Evolutionary conservation across 164 flowering plant genomes (phyloP).

Genomic region (Umbilicus rupestris): DNA sequence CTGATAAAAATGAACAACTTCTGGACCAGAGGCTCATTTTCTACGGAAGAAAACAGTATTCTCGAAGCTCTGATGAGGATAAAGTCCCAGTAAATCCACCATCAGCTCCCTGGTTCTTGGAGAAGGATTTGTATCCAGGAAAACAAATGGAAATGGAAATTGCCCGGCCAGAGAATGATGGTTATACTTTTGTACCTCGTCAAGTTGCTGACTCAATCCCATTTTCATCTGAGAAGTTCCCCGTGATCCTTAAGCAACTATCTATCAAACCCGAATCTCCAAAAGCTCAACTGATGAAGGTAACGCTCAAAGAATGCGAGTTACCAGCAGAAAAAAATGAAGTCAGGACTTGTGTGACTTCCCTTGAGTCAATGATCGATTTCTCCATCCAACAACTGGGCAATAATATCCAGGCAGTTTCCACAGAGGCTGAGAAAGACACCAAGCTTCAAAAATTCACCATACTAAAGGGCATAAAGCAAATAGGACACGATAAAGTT

Average conservation of each 20-base stretch:
- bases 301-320: conserved; percentile 34
- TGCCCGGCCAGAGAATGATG: conserved; percentile 13
- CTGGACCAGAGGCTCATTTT: conserved; percentile 13
- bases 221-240: conserved; percentile 27
- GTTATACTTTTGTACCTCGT: conserved; percentile 27
- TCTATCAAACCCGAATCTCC: conserved; percentile 23
- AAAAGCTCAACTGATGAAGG: conserved; percentile 27
- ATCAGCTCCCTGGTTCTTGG: conserved; percentile 35
- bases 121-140: conserved; percentile 25
- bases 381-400: conserved; percentile 32
- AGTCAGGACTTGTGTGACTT: conserved; percentile 38
- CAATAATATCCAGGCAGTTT: conserved; percentile 20
- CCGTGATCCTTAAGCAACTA: conserved; percentile 19
- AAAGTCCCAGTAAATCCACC: conserved; percentile 29
- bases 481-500: conserved; percentile 14
- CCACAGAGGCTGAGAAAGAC: conserved; percentile 29
- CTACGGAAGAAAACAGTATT: conserved; percentile 17
- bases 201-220: conserved; percentile 22
- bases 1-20: neutral
- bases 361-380: conserved; percentile 38
- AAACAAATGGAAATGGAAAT: conserved; percentile 22
- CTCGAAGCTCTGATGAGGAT: conserved; percentile 22
- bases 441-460: conserved; percentile 23
- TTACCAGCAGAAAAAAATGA: conserved; percentile 23
- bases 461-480: conserved; percentile 19